Evolutionary conservation across 1,139 yeast genomes (phyloP).

Genomic region (Magnusiomyces paraingens): DNA sequence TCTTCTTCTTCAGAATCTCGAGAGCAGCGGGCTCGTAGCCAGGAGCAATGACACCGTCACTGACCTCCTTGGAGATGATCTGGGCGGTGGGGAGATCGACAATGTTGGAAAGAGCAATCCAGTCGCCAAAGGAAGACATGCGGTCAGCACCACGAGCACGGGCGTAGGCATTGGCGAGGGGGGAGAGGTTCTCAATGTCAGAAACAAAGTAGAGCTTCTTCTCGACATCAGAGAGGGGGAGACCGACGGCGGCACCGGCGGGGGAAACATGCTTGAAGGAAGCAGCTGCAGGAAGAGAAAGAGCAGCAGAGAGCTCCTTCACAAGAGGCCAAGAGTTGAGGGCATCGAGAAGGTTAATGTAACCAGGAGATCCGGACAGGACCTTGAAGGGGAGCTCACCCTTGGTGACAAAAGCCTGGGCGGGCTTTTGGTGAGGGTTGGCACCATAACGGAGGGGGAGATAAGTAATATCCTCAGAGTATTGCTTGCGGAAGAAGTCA

Average conservation of each 20-base stretch:
- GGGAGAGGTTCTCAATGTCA: constrained; percentile 91
- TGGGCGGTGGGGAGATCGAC: constrained; percentile 96
- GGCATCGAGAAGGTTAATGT: constrained; percentile 92
- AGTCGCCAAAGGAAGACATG: constrained; percentile 98
- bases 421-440: constrained; percentile 98
- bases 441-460: constrained; percentile 96
- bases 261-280: constrained; percentile 98
- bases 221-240: constrained; percentile 84
- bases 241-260: constrained; percentile 97
- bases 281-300: constrained; percentile 97
- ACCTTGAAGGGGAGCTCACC: constrained; percentile 94
- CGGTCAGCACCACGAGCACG: constrained; percentile 99
- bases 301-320: constrained; percentile 88
- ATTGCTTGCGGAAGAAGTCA: constrained; percentile 95
- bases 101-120: constrained; percentile 92
- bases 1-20: constrained; percentile 80
- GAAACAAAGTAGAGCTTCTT: constrained; percentile 92
- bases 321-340: constrained; percentile 98
- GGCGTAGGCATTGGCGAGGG: constrained; percentile 95
- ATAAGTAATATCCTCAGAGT: constrained; percentile 83
- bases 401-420: constrained; percentile 84
- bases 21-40: constrained; percentile 91
- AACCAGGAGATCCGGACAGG: constrained; percentile 91
- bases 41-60: constrained; percentile 98
- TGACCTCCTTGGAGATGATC: constrained; percentile 93